A percentile compares a stretch with the other conserved stretches of the same genome.
Conservation (phyloP, 176 grass and related monocot genomes). For the Hordeum marinum region DNA sequence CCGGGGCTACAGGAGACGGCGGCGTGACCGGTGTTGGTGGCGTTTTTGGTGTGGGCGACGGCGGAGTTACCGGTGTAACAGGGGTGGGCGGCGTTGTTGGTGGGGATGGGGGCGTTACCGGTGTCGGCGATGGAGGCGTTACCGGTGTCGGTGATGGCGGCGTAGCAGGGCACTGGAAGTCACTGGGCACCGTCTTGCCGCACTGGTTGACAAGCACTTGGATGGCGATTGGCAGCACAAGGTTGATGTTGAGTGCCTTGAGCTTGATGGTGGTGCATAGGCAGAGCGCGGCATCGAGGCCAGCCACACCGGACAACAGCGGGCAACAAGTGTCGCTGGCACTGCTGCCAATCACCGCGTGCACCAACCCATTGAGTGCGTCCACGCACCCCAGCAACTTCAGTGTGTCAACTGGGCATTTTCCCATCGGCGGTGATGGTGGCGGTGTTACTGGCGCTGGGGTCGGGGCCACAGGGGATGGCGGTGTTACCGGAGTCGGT, state of each 20-base stretch:
- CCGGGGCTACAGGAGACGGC: background rate
- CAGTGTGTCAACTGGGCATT: constrained; percentile 69
- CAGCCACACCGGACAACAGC: constrained; percentile 51
- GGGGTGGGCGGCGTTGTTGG: background rate
- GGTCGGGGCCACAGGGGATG: background rate
- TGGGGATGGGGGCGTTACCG: background rate
- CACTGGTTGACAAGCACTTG: constrained; percentile 68
- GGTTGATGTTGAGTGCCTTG: constrained; percentile 41
- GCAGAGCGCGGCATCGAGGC: constrained; percentile 72
- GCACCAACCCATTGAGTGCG: constrained; percentile 51
- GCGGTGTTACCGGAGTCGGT: background rate
- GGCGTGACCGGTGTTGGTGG: background rate
- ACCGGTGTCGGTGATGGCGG: background rate
- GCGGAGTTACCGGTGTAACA: background rate
- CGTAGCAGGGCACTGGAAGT: constrained; percentile 50
- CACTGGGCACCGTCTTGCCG: constrained; percentile 49
- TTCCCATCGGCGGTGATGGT: background rate
- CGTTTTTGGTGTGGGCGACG: background rate
- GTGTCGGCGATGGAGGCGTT: background rate
- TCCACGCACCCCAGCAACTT: constrained; percentile 73
- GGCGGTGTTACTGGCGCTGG: background rate
- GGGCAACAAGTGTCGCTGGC: constrained; percentile 51
- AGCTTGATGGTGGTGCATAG: constrained; percentile 76
- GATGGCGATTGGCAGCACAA: constrained; percentile 69
- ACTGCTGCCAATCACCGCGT: constrained; percentile 29